Conservation (phyloP, 345 rosid species). For the Bruguiera gymnorhiza region DNA sequence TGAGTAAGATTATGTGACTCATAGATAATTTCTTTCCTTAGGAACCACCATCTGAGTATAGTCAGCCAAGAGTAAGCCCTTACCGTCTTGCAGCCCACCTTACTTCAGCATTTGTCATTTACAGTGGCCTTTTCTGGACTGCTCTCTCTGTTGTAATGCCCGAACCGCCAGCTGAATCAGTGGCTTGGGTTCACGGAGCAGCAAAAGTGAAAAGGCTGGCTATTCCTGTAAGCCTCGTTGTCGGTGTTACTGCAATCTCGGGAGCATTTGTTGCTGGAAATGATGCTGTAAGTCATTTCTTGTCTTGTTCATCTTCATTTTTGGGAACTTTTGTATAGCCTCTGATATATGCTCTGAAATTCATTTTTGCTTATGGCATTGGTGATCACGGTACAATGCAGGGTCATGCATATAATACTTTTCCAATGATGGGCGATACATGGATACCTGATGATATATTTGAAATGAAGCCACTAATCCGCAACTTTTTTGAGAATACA, state of each 20-base stretch:
- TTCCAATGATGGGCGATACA: slow-evolving; percentile 87
- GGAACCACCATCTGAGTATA: slow-evolving; percentile 90
- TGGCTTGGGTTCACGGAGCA: slow-evolving; percentile 79
- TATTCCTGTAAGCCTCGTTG: slow-evolving; percentile 74
- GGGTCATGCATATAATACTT: slow-evolving; percentile 90
- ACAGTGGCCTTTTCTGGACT: slow-evolving; percentile 90
- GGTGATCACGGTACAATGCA: slow-evolving; percentile 16
- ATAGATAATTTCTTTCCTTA: slow-evolving; percentile 25
- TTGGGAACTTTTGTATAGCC: not conserved
- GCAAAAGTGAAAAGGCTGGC: slow-evolving; percentile 80
- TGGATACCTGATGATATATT: slow-evolving; percentile 87
- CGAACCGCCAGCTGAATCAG: slow-evolving; percentile 86
- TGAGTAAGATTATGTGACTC: slow-evolving; percentile 7
- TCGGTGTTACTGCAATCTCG: slow-evolving; percentile 79
- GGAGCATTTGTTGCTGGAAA: slow-evolving; percentile 99
- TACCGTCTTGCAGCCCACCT: slow-evolving; percentile 93
- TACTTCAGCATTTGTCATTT: slow-evolving; percentile 89
- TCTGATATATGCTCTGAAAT: slow-evolving; percentile 1
- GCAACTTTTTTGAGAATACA: slow-evolving; percentile 93
- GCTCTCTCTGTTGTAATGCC: slow-evolving; percentile 92
- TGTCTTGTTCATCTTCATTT: not conserved
- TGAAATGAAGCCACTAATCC: slow-evolving; percentile 72
- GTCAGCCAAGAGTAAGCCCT: slow-evolving; percentile 91
- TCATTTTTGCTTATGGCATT: not conserved
- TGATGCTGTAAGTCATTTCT: slow-evolving; percentile 63